These are phyloP conservation scores for Penicillium longicatenatum DNA, from an alignment of 495 filamentous ascomycete species.

Conservation along the genomic window DNA sequence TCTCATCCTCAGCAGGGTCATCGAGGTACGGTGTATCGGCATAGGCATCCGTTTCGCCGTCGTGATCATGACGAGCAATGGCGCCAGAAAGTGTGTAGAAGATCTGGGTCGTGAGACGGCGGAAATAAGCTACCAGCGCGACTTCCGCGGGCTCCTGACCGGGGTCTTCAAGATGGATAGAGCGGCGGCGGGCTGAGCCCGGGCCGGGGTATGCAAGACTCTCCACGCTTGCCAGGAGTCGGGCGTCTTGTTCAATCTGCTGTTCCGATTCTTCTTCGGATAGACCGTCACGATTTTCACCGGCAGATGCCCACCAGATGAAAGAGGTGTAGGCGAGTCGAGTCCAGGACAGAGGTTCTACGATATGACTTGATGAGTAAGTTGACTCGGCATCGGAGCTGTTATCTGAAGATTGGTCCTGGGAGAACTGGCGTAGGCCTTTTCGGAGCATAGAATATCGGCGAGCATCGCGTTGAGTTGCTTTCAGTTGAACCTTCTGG, in stretches of 20 bases:
- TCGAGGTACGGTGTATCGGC: conserved; percentile 20
- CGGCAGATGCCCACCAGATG: conserved; percentile 98
- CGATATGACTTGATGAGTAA: conserved; percentile 54
- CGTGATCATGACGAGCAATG: conserved; percentile 56
- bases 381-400: conserved; percentile 47
- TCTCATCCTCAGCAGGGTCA: conserved; percentile 20
- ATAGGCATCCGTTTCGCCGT: conserved; percentile 28
- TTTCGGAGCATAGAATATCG: conserved; percentile 72
- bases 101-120: conserved; percentile 74
- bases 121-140: conserved; percentile 88
- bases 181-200: conserved; percentile 43
- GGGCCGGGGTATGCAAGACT: conserved; percentile 32
- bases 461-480: conserved; percentile 86
- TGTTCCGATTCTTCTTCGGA: conserved; percentile 47
- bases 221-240: conserved; percentile 45
- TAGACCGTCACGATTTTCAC: conserved; percentile 68
- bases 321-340: conserved; percentile 87
- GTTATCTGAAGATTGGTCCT: conserved; percentile 25
- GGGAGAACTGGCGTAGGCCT: conserved; percentile 60
- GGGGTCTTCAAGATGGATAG: conserved; percentile 39
- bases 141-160: conserved; percentile 59
- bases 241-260: conserved; percentile 45
- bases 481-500: conserved; percentile 58
- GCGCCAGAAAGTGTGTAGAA: conserved; percentile 64
- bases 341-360: conserved; percentile 84